phyloP scores from a whole-genome alignment of 495 filamentous ascomycete species.

The Talaromyces stipitatus region DNA sequence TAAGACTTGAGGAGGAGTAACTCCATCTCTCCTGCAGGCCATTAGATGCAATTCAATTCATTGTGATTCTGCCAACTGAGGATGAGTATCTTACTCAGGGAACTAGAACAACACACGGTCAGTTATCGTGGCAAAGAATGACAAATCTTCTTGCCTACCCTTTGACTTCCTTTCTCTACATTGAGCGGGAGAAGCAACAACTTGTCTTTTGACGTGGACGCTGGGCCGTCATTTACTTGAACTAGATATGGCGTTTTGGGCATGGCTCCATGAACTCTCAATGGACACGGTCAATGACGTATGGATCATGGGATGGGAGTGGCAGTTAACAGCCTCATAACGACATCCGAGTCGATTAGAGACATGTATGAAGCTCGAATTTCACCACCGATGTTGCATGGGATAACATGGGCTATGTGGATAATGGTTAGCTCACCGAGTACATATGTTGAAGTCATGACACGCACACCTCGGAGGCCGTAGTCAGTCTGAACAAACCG shows the following conservation, averaged over 20 bases:
- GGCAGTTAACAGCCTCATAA: not conserved
- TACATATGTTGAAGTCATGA: not conserved
- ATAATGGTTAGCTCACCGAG: not conserved
- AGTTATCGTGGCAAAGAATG: not conserved
- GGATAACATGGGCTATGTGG: too few relatives aligned
- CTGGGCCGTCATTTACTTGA: slow-evolving; percentile 7
- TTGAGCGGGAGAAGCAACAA: slow-evolving; percentile 23
- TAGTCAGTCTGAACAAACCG: not conserved
- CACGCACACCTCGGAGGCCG: not conserved
- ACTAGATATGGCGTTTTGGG: not conserved
- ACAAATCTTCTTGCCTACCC: not conserved
- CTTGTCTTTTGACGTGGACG: not conserved
- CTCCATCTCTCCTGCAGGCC: slow-evolving; percentile 20
- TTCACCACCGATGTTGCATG: not conserved
- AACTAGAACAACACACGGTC: not conserved
- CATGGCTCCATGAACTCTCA: not conserved
- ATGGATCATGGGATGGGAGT: not conserved
- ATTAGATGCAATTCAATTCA: not conserved
- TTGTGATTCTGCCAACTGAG: too few relatives aligned
- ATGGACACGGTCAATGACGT: slow-evolving; percentile 15
- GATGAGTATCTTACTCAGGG: not conserved
- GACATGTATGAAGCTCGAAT: not conserved
- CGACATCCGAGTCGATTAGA: not conserved
- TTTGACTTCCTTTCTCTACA: slow-evolving; percentile 23
- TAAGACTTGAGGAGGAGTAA: slow-evolving; percentile 21